A percentile compares a stretch with the other conserved stretches of the same genome.
phyloP scores from a whole-genome alignment of 306 rosid genomes.

The Crataegus laevigata region DNA sequence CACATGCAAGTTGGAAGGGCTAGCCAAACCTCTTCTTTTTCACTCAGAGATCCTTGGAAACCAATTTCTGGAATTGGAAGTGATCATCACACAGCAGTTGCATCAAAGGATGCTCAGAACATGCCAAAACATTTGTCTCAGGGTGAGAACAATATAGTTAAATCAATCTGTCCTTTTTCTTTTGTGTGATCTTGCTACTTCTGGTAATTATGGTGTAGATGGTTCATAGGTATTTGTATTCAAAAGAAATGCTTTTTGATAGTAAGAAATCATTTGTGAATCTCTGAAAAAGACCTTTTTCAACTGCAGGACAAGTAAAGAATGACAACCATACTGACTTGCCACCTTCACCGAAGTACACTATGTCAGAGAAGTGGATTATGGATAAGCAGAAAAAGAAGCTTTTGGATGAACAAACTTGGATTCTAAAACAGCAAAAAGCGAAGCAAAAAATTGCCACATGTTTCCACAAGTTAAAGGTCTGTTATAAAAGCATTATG shows the following conservation, averaged over 20 bases:
- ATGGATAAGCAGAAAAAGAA: conserved; percentile 78
- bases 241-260: conserved; percentile 13
- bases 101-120: conserved; percentile 44
- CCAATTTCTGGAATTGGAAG: conserved; percentile 49
- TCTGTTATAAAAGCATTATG: background rate
- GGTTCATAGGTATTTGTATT: conserved; percentile 22
- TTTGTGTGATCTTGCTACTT: background rate
- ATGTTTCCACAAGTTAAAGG: conserved; percentile 78
- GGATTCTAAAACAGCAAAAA: conserved; percentile 69
- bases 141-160: conserved; percentile 41
- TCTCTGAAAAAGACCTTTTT: conserved; percentile 21
- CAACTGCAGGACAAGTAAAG: conserved; percentile 47
- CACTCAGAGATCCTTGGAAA: conserved; percentile 76
- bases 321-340: conserved; percentile 44
- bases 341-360: conserved; percentile 53
- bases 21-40: conserved; percentile 49
- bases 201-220: conserved; percentile 24
- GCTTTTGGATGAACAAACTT: conserved; percentile 50
- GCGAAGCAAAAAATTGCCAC: conserved; percentile 60
- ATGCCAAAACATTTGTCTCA: conserved; percentile 46
- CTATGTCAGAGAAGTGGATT: conserved; percentile 88
- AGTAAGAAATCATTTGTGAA: conserved; percentile 17
- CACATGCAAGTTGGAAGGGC: conserved; percentile 51
- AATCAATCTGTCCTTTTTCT: background rate
- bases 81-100: conserved; percentile 38